Evolutionary conservation across 208 protist genomes (phyloP), one percentile per base, ranked within the genome.

Genomic region (Trypanosoma melophagium): DNA sequence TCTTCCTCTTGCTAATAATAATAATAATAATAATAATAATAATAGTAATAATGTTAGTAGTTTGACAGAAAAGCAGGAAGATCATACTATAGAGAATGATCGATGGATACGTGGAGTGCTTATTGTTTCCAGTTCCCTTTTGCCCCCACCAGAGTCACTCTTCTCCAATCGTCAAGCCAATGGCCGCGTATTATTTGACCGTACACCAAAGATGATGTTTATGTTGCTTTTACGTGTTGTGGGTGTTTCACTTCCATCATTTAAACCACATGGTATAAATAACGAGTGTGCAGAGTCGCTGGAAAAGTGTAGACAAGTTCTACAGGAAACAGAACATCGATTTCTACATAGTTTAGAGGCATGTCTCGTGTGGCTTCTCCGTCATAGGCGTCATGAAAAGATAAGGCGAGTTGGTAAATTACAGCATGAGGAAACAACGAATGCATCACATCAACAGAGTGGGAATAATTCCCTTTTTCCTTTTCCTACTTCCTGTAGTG

Each of bases 31-130:
- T 41, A 17, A 13, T 35, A 17, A 25, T 51, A 24, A 13, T 31
- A n/a, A 16, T 7, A 49, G 40, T 10, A 41, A 40, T 22, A 25
- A 44, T 19, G 3, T 3, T 25, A 51, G 24, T 25, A 51, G 7
- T 13, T n/a, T n/a, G n/a, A n/a, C n/a, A n/a, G n/a, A n/a, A n/a
- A n/a, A n/a, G n/a, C n/a, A n/a, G n/a, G n/a, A n/a, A n/a, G n/a
- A n/a, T n/a, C n/a, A n/a, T n/a, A n/a, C n/a, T n/a, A n/a, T n/a
- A n/a, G 41, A 41, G 10, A 35, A 49, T n/a, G 38, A 68, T 66
- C 64, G 72, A 16, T 72, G 65, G 66, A 57, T 71, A 16, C 72
- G 72, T 38, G 72, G 66, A 13, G 65, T 77, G 14, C 52, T 77
- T 38, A 71, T 72, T 49, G 52, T 50, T 3, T 77, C 72, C 0